Evolutionary conservation across 306 rosid species (phyloP), one percentile per base, ranked within the genome.

Genomic region (Acacia crassicarpa): DNA sequence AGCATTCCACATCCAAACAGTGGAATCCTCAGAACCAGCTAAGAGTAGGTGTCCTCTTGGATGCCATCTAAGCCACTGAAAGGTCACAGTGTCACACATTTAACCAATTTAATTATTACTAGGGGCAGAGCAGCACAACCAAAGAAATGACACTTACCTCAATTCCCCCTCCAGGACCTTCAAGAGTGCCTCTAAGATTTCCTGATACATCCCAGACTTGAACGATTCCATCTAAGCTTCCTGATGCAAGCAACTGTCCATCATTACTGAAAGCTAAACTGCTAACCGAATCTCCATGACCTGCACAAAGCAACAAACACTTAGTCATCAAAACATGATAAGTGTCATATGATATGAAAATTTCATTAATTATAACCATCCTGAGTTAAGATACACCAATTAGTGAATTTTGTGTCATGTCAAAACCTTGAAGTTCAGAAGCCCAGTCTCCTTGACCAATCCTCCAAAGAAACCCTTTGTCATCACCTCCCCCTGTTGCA

Each of bases 1-100:
- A 19, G 91, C 89, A 89, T 95, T 91, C 98, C 99, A 95, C 98
- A 93, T 91, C 99, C 98, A 95, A 77, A 86, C 91, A 0, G 83
- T 83, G 67, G 86, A 87, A 76, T 95, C 98, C 73, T 95, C 96
- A 19, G 93, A 91, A 92, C 98, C 99, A 79, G 94, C 99, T 82
- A 95, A 83, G 74, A 95, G 88, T 63, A 90, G 38, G 81, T 90
- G 93, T 73, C 96, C 98, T 82, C 88, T 91, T 32, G 99, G 98
- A 89, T 95, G 96, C 99, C 99, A 95, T 80, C 83, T 85, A 49
- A 95, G 85, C 99, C 99, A 95, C 99, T 95, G 87, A 80, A 79
- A 87, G 80, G 61, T 74, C 79, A 85, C 65, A 84, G 15, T 22
- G 61, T 74, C 79, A 85, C 65, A 84, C 16, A 22, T 54, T 45